Conservation (phyloP, 805 yeast genomes). For the Ascoidea rubescens region DNA sequence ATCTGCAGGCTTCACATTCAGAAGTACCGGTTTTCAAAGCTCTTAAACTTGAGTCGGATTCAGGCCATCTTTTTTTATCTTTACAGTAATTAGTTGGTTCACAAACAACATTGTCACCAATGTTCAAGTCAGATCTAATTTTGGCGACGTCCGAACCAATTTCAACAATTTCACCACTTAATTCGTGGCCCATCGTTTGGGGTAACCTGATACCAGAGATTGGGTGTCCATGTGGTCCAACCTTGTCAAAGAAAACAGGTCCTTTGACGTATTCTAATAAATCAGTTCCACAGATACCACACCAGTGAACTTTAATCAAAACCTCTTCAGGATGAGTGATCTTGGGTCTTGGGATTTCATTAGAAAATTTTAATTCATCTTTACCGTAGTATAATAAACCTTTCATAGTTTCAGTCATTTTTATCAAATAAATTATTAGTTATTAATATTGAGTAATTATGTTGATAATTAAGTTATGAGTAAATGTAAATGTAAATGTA, state of each 20-base stretch:
- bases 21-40: background rate
- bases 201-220: slow-evolving; percentile 29
- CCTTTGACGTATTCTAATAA: slow-evolving; percentile 42
- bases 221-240: slow-evolving; percentile 16
- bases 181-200: slow-evolving; percentile 43
- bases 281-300: slow-evolving; percentile 58
- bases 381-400: slow-evolving; percentile 27
- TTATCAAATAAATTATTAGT: no score
- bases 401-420: slow-evolving; percentile 17
- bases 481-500: no score
- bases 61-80: slow-evolving; percentile 20
- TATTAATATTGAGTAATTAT: no score
- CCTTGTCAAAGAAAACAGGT: slow-evolving; percentile 38
- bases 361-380: slow-evolving; percentile 22
- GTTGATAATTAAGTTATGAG: no score
- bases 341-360: slow-evolving; percentile 15
- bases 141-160: slow-evolving; percentile 31
- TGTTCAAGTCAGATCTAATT: slow-evolving; percentile 21
- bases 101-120: slow-evolving; percentile 48
- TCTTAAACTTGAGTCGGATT: background rate
- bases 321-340: slow-evolving; percentile 24
- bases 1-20: slow-evolving; percentile 29
- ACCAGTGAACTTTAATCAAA: slow-evolving; percentile 28
- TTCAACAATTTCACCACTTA: slow-evolving; percentile 29
- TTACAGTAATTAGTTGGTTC: slow-evolving; percentile 32